phyloP scores from a whole-genome alignment of 2,329 filamentous ascomycete species.

The Anisogramma anomala region DNA sequence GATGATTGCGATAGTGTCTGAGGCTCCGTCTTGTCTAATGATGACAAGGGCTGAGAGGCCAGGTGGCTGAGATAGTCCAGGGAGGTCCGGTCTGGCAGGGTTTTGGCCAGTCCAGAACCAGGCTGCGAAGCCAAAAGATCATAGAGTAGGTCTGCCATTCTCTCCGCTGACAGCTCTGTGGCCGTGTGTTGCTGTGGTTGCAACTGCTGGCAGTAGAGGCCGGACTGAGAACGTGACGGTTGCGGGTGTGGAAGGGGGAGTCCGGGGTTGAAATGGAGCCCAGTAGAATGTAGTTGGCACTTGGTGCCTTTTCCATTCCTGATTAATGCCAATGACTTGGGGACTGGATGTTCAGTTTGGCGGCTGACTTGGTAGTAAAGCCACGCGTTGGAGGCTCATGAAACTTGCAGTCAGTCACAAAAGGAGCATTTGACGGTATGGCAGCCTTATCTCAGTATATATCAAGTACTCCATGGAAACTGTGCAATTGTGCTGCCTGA shows the following conservation, averaged over 20 bases:
- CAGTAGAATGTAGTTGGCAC: too few relatives aligned
- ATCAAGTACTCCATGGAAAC: too few relatives aligned
- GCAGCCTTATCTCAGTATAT: too few relatives aligned
- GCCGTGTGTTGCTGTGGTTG: neutral
- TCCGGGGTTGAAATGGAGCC: too few relatives aligned
- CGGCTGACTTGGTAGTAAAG: neutral
- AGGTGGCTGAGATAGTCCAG: conserved; percentile 66
- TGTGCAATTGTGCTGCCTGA: too few relatives aligned
- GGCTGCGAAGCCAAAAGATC: conserved; percentile 47
- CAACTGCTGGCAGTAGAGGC: neutral
- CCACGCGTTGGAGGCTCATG: neutral
- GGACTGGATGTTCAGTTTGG: too few relatives aligned
- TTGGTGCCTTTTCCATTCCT: too few relatives aligned
- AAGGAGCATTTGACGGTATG: too few relatives aligned
- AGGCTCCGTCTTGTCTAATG: conserved; percentile 63
- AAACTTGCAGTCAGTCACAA: neutral
- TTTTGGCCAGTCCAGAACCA: conserved; percentile 20
- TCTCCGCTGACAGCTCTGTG: conserved; percentile 2
- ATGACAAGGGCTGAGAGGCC: conserved; percentile 62
- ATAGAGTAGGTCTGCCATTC: conserved; percentile 61
- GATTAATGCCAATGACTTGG: too few relatives aligned
- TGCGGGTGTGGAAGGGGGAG: too few relatives aligned
- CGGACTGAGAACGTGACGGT: neutral
- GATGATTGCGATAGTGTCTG: conserved; percentile 69
- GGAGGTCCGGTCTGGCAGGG: conserved; percentile 38